Evolutionary conservation across 371 early-diverging fungal species (phyloP).

Genomic region (Circinella minor): DNA sequence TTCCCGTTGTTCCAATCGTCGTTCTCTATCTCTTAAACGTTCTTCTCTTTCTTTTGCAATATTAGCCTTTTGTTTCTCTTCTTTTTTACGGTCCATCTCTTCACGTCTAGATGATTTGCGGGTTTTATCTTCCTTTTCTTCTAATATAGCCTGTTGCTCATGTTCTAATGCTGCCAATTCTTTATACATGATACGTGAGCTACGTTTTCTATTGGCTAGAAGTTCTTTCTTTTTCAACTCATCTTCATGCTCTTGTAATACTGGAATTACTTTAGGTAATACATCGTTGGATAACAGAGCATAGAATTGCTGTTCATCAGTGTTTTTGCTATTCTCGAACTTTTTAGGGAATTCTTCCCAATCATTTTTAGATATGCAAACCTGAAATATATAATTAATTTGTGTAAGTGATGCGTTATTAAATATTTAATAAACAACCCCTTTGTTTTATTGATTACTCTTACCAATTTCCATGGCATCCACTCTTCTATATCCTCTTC

Average conservation of each 20-base stretch:
- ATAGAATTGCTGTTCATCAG: constrained; percentile 64
- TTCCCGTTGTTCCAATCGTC: constrained; percentile 52
- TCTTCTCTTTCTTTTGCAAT: constrained; percentile 56
- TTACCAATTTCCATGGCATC: constrained; percentile 53
- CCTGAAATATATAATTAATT: constrained; percentile 16
- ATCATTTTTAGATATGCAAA: constrained; percentile 59
- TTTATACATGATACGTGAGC: constrained; percentile 65
- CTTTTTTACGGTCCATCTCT: constrained; percentile 36
- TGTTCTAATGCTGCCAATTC: constrained; percentile 58
- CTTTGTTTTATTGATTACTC: neutral
- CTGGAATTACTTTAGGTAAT: constrained; percentile 63
- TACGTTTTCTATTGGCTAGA: constrained; percentile 65
- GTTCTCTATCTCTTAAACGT: constrained; percentile 54
- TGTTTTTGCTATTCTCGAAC: constrained; percentile 57
- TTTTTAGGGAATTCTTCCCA: constrained; percentile 65
- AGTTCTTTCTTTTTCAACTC: constrained; percentile 58
- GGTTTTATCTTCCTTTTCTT: constrained; percentile 1
- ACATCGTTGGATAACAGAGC: constrained; percentile 56
- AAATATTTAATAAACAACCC: too few species aligned
- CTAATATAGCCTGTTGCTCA: constrained; percentile 29
- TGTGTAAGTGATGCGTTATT: neutral
- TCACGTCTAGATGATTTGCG: constrained; percentile 39
- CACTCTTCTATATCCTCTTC: constrained; percentile 37
- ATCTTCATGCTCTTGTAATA: constrained; percentile 59
- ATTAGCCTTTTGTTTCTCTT: constrained; percentile 38